Base-by-base conservation (phyloP, 768 basidiomycete species). In the Leccinum incarnatum region DNA sequence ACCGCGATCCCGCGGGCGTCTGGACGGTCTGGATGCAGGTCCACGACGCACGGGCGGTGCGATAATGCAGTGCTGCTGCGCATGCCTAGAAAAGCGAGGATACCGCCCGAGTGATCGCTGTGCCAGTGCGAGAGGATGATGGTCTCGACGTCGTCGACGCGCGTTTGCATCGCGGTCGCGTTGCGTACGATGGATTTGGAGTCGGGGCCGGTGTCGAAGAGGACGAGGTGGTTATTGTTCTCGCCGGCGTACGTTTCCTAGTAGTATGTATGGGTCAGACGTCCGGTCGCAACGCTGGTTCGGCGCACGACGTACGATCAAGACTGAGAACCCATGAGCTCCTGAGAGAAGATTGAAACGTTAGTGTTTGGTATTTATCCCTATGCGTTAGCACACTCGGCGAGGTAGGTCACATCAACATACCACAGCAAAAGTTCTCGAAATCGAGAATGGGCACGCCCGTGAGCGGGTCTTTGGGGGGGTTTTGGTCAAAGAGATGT, bases 181-280 rank as follows among this genome's bases (percentile, higher is more conserved):
- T 93, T 94, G 53, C 89, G 84, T n/a, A 84, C 80, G 61, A 95
- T 83, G 27, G 88, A 85, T 23, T 76, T 77, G 15, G 83, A 82
- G 67, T 94, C 92, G 9, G 92, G 93, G 0, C 93, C 93, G 15
- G 89, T 87, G 73, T 95, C 93, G 67, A 95, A 92, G 36, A 94
- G 78, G 15, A 84, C 85, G n/a, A 79, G 74, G 55, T 83, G 81
- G 3, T 77, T 66, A 57, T 70, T 55, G 45, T 77, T 70, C 21
- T 74, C 84, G 23, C 76, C 65, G 11, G 79, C 71, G 58, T 81
- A 78, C 2, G 86, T 89, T 78, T 88, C 81, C 85, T 86, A 67
- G 37, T 86, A 67, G 37, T 21, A 27, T 7, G 11, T 32, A 32
- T 32, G 32, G 32, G 17, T 30, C n/a, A 29, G 29, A 27, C 15